phyloP scores from a whole-genome alignment of 192 early-diverging fungal species.

The Coemansia erecta region DNA sequence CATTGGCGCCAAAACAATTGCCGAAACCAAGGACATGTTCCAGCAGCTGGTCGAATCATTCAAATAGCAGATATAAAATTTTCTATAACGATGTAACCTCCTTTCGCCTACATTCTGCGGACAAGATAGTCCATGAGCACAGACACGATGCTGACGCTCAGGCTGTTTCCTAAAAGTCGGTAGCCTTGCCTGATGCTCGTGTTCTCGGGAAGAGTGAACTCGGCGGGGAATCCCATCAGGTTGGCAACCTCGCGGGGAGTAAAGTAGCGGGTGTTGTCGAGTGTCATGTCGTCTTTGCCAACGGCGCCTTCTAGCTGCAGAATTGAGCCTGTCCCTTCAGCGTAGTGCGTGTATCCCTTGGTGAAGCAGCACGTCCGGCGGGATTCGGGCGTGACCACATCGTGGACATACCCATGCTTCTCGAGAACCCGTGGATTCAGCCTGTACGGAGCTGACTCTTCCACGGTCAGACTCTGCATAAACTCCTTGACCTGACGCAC shows the following conservation, averaged over 20 bases:
- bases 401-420: slow-evolving; percentile 48
- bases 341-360: slow-evolving; percentile 72
- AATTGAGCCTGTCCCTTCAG: slow-evolving; percentile 47
- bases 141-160: slow-evolving; percentile 81
- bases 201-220: slow-evolving; percentile 69
- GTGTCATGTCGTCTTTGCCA: slow-evolving; percentile 30
- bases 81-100: background rate
- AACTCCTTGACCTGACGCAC: slow-evolving; percentile 48
- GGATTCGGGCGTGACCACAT: slow-evolving; percentile 65
- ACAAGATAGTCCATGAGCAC: slow-evolving; percentile 72
- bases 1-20: slow-evolving; percentile 62
- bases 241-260: slow-evolving; percentile 66
- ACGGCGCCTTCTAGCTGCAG: slow-evolving; percentile 22
- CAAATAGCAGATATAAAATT: slow-evolving; percentile 20
- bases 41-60: slow-evolving; percentile 47
- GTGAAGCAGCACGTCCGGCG: slow-evolving; percentile 78
- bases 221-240: slow-evolving; percentile 76
- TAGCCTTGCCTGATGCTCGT: slow-evolving; percentile 75
- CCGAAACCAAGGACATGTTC: slow-evolving; percentile 60
- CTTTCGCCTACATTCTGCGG: slow-evolving; percentile 31
- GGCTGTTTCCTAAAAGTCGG: slow-evolving; percentile 85
- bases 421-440: slow-evolving; percentile 36
- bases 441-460: slow-evolving; percentile 10
- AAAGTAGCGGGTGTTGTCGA: slow-evolving; percentile 52
- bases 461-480: slow-evolving; percentile 25